Evolutionary conservation across 2,329 filamentous ascomycete species (phyloP), one percentile per base, ranked within the genome.

Genomic region (Ascochyta clinopodiicola): DNA sequence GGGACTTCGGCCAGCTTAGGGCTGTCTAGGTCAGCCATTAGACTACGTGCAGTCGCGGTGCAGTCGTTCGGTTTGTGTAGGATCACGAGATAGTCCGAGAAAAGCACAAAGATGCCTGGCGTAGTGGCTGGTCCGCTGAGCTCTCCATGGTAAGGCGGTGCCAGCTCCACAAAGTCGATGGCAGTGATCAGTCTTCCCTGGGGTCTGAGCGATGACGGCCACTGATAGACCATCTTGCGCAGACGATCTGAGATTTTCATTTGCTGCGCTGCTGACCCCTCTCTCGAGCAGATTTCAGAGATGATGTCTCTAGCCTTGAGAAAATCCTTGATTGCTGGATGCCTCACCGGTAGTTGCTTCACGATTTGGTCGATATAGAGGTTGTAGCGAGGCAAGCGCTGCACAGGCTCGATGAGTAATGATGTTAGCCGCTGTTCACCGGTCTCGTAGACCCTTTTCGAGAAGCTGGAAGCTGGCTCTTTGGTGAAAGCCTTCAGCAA

Each of bases 361-460:
- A 95, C 86, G 70, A 99, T 97, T 69, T 96, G 93, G 78, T 99
- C 95, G 66, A 99, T 98, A 70, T 98, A 89, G 32, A 99, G 81
- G 69, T 92, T 97, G 78, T 99, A 99, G 24, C 95, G 88, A 24
- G 95, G 95, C 47, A 99, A 83, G 47, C 95, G 85, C 75, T 99
- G 95, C 0, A 99, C 93, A 2, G 95, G 95, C 76, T 99, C 95
- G 73, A 99, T 99, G 50, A 99, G 84, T 60, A 95, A 85, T 3
- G 95, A 98, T 44, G 91, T 92, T 49, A 98, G 84, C 53, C 88
- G 86, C 77, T 99, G 95, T 74, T 98, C 95, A 51, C 95, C 94
- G 2, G 89, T 89, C 61, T 93, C 87, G 47, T 91, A 86, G 3
- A 97, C 86, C 40, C 90, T 83, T 64, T 89, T 88, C 2, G 89